Base-by-base conservation (phyloP, 1,284 basidiomycete genomes). In the Meira nashicola region DNA sequence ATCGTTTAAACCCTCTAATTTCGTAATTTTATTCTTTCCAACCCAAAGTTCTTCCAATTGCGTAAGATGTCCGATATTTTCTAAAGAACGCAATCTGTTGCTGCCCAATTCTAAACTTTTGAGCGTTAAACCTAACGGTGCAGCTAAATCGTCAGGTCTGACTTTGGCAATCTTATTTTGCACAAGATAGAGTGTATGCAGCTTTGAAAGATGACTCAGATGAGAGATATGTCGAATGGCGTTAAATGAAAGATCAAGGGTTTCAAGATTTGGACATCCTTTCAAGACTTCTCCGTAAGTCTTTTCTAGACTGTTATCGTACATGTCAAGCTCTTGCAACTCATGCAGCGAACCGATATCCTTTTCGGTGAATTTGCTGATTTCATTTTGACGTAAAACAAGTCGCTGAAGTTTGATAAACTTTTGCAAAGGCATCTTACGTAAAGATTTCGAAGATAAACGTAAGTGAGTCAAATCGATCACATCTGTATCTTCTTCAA, bases 241-340 rank as follows among this genome's bases (percentile, higher is more conserved):
- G 80, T 98, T 98, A 84, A 96, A 98, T 1, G 93, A 97, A 37
- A 96, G 81, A 80, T 98, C 95, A 50, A 98, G 82, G 2, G 85
- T 82, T 48, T 81, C 84, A 46, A 96, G 80, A 41, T 85, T 83
- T 11, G 80, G 78, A 54, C 88, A 79, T 60, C 83, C 81, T 63
- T 87, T 81, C 48, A 95, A 73, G 12, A 85, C 88, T 62, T 84
- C 79, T 43, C 70, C 68, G 0, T 62, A 55, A 25, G 76, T 68
- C 55, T 73, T 73, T 12, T 76, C 73, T 64, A 98, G 80, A 73
- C 89, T 87, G 80, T 98, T 98, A 79, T 98, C 94, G 77, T 98
- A 98, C 64, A 97, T 75, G 80, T 98, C 94, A 54, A 98, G 80
- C 63, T 97, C 93, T 68, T 90, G 88, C 33, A 98, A 80, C 51